A percentile compares a stretch with the other conserved stretches of the same genome.
phyloP scores from a whole-genome alignment of 768 basidiomycete genomes.

The Paxillus ammoniavirescens region DNA sequence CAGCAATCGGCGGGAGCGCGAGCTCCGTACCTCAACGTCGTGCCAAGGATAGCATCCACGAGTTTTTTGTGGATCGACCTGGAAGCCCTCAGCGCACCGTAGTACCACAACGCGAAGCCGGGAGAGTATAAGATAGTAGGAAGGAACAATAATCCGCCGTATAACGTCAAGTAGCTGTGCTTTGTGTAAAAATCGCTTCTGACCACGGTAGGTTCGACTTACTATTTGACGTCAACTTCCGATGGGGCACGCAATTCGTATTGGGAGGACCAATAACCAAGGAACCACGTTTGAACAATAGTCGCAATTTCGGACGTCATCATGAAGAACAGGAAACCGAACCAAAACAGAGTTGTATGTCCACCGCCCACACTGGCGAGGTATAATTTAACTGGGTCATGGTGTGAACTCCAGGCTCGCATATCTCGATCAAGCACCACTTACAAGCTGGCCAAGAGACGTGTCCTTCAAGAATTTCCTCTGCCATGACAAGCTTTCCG shows the following conservation, averaged over 20 bases:
- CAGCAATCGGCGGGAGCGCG: conserved; percentile 5
- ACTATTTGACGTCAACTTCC: conserved; percentile 36
- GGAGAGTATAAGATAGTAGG: conserved; percentile 32
- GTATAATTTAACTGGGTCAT: conserved; percentile 24
- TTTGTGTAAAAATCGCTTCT: neutral
- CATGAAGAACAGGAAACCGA: conserved; percentile 16
- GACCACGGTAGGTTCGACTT: conserved; percentile 2
- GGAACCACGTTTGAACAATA: conserved; percentile 39
- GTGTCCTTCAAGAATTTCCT: conserved; percentile 62
- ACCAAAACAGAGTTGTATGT: conserved; percentile 32
- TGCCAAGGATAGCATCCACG: conserved; percentile 51
- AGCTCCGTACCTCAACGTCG: conserved; percentile 59
- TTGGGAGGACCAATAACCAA: conserved; percentile 46
- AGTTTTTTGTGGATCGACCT: conserved; percentile 51
- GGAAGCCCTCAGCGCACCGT: conserved; percentile 53
- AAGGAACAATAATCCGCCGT: conserved; percentile 37
- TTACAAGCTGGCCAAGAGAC: conserved; percentile 49
- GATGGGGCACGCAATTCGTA: conserved; percentile 33
- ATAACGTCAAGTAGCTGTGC: conserved; percentile 47
- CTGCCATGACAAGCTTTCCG: conserved; percentile 61
- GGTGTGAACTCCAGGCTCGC: neutral
- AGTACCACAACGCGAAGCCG: conserved; percentile 41
- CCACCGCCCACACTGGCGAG: conserved; percentile 24
- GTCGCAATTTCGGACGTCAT: conserved; percentile 17
- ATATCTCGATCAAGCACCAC: conserved; percentile 5